Evolutionary conservation across 345 rosid genomes (phyloP), one percentile per base, ranked within the genome.

Genomic region (Pugionium dolabratum): DNA sequence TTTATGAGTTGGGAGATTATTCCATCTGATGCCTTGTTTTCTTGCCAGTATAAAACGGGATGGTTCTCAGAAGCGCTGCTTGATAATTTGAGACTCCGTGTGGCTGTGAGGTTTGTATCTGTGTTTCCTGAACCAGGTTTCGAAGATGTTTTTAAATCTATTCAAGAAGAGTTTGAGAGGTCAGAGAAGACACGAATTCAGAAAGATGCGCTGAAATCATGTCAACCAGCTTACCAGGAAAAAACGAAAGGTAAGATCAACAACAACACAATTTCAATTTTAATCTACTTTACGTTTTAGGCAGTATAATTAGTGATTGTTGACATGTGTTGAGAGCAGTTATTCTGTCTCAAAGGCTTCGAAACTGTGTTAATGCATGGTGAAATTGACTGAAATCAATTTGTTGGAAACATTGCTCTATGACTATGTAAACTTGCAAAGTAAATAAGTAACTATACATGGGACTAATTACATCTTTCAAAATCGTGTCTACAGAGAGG

Each of bases 51-150:
- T 67, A 85, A 77, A 85, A 82, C 93, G 48, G 97, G 99, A 66
- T 94, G 99, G 99, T 90, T 94, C 78, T 79, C 81, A 5, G 86
- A 76, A 61, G 69, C 81, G 42, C 64, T 82, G 76, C 85, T 86
- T 71, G 96, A 87, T 70, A 78, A 85, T 70, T 75, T 90, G 61
- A 85, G 95, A 75, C 83, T 79, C 64, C 84, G 93, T 48, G 84
- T 89, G 34, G 84, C 87, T 80, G 70, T 88, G 75, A 84, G 87
- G 80, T 91, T 86, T 77, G 77, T 94, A 66, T 83, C 93, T 58
- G 79, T 88, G 32, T 94, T 75, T 72, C 93, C 96, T 10, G 76
- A 79, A 68, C 4, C 82, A 9, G 96, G 93, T 59, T 92, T 86
- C 30, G 82, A 86, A 72, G 85, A 82, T 69, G 74, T 86, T 55